phyloP scores from a whole-genome alignment of 129 eudicot species.

The Solidago caesia region DNA sequence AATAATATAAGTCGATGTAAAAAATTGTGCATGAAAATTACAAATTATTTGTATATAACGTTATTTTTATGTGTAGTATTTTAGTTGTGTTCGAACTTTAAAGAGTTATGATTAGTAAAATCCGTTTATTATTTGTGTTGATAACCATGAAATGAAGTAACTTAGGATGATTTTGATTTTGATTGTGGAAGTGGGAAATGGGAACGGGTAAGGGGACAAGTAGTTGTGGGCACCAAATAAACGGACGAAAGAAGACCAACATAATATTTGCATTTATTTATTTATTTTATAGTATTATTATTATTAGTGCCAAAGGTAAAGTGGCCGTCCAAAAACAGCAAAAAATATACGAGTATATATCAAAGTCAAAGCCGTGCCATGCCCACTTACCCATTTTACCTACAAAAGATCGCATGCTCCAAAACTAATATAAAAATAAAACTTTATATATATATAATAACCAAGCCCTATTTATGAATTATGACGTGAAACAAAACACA shows the following conservation, averaged over 20 bases:
- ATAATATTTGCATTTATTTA: constrained; percentile 13
- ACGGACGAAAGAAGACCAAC: constrained; percentile 20
- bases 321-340: constrained; percentile 35
- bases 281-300: not conserved
- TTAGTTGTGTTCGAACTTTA: too few relatives aligned
- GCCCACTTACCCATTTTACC: constrained; percentile 20
- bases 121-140: too few relatives aligned
- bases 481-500: not conserved
- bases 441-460: not conserved
- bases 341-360: not conserved
- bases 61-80: too few relatives aligned
- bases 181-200: constrained; percentile 13
- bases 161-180: not conserved
- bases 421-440: not conserved
- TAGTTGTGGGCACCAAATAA: not conserved
- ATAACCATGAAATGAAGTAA: too few relatives aligned
- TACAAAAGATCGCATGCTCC: constrained; percentile 13
- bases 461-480: too few relatives aligned
- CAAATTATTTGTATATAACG: too few relatives aligned
- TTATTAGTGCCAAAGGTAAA: constrained; percentile 13
- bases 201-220: not conserved
- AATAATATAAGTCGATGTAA: too few relatives aligned
- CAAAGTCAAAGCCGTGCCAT: constrained; percentile 28
- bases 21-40: too few relatives aligned
- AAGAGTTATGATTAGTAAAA: too few relatives aligned